Evolutionary conservation across 1,284 basidiomycete genomes (phyloP).

Genomic region (Cryptococcus sp.): DNA sequence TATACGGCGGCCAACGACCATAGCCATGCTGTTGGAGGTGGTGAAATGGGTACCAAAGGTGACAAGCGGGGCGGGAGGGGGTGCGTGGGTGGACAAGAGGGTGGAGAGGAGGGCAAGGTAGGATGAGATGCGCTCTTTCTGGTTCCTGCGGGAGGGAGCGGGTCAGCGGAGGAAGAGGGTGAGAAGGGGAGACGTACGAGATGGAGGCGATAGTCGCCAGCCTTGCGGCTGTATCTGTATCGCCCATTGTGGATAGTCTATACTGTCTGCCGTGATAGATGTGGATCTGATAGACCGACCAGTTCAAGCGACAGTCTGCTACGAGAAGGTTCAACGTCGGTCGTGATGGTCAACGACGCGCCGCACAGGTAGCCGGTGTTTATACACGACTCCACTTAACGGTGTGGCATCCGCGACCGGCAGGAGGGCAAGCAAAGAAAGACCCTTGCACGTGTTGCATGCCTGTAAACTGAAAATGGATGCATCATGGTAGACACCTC

Average conservation of each 20-base stretch:
- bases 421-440: too few species aligned
- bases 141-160: constrained; percentile 41
- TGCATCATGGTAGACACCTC: too few species aligned
- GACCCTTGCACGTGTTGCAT: too few species aligned
- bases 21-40: constrained; percentile 36
- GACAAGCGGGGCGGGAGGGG: constrained; percentile 55
- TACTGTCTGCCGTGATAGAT: too few species aligned
- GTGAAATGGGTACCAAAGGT: constrained; percentile 40
- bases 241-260: background rate
- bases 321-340: too few species aligned
- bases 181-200: constrained; percentile 11
- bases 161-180: background rate
- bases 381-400: too few species aligned
- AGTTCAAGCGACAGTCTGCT: too few species aligned
- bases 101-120: constrained; percentile 53
- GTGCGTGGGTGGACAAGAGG: constrained; percentile 49
- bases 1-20: constrained; percentile 43
- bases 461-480: too few species aligned
- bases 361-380: too few species aligned
- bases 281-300: too few species aligned
- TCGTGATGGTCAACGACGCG: too few species aligned
- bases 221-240: background rate
- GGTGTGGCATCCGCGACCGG: too few species aligned
- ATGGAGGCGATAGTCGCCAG: constrained; percentile 11
- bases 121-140: constrained; percentile 78